Evolutionary conservation across 208 protist genomes (phyloP), one percentile per base, ranked within the genome.

Genomic region (Trypanosoma melophagium): DNA sequence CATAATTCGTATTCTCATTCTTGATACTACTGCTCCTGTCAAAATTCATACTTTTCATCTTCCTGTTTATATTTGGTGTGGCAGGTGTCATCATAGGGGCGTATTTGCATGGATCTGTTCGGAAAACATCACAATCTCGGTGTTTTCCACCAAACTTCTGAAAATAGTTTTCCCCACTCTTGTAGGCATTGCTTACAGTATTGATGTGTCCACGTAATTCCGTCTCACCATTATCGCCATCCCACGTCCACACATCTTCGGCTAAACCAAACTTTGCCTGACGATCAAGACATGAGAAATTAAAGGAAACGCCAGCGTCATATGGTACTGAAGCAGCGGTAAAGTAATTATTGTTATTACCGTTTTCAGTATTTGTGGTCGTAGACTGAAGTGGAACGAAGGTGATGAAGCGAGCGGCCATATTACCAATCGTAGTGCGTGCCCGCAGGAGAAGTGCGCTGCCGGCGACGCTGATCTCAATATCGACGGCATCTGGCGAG

Each of bases 111-210:
- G 90, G 63, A 59, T 94, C 79, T 2, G 4, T 14, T 42, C 90
- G 87, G 73, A 78, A 96, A 9, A 89, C 74, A 53, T 96, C 90
- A 59, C 90, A 96, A 47, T 83, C 51, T 14, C 70, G 77, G 63
- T 96, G 90, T 25, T 91, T 93, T 66, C 90, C 90, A 21, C 87
- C 87, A 66, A 96, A 96, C 75, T 90, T 94, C 45, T 94, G 90
- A 70, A 83, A 96, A 74, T 93, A 96, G 83, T 92, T 94, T 57
- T 88, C 81, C 31, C 86, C 86, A n/a, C 65, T 76, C 58, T 70
- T 79, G 76, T 93, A 94, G 19, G 45, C 67, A 56, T 81, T 64
- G 1, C 78, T 81, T 8, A 69, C 44, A 24, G 64, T 71, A 77
- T 95, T 92, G 16, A 92, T 66, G 49, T 85, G 79, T 2, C 69